These are phyloP conservation scores for Hygrophorus pudorinus DNA, from an alignment of 768 basidiomycete genomes.

Conservation along the genomic window DNA sequence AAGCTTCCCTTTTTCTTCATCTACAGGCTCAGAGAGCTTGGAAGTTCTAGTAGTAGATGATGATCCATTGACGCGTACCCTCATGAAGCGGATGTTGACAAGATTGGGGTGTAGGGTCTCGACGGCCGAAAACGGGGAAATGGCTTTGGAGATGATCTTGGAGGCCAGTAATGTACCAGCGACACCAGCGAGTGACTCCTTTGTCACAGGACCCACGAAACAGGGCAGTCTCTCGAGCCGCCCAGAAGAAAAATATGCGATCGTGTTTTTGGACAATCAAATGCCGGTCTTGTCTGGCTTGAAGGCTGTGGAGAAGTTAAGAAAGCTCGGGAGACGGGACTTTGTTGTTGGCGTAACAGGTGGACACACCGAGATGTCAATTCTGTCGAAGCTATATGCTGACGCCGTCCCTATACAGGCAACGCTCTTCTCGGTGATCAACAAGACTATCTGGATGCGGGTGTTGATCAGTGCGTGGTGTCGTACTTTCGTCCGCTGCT, in stretches of 20 bases:
- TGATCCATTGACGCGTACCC: conserved; percentile 65
- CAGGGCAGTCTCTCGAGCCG: conserved; percentile 19
- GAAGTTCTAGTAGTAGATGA: conserved; percentile 78
- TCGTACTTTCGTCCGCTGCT: background rate
- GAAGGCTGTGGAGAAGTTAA: conserved; percentile 52
- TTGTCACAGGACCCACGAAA: conserved; percentile 26
- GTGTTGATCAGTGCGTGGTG: conserved; percentile 41
- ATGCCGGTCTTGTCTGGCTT: conserved; percentile 78
- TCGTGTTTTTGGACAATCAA: conserved; percentile 60
- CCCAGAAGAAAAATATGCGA: conserved; percentile 28
- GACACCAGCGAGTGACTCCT: conserved; percentile 31
- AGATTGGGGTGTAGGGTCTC: conserved; percentile 71
- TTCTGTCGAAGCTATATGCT: conserved; percentile 1
- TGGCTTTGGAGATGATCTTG: conserved; percentile 65
- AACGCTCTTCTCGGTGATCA: conserved; percentile 39
- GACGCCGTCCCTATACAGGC: conserved; percentile 24
- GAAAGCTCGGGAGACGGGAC: conserved; percentile 55
- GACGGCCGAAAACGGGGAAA: conserved; percentile 76
- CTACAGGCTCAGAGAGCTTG: conserved; percentile 39
- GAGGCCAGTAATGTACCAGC: conserved; percentile 21
- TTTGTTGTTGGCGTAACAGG: conserved; percentile 81
- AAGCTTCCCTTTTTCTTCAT: conserved; percentile 20
- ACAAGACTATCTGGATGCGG: conserved; percentile 44
- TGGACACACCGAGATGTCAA: conserved; percentile 22
- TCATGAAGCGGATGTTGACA: conserved; percentile 75